A percentile compares a stretch with the other conserved stretches of the same genome.
These are phyloP conservation scores for Phialemonium atrogriseum DNA, from an alignment of 2,329 filamentous ascomycete species.

Conservation along the genomic window DNA sequence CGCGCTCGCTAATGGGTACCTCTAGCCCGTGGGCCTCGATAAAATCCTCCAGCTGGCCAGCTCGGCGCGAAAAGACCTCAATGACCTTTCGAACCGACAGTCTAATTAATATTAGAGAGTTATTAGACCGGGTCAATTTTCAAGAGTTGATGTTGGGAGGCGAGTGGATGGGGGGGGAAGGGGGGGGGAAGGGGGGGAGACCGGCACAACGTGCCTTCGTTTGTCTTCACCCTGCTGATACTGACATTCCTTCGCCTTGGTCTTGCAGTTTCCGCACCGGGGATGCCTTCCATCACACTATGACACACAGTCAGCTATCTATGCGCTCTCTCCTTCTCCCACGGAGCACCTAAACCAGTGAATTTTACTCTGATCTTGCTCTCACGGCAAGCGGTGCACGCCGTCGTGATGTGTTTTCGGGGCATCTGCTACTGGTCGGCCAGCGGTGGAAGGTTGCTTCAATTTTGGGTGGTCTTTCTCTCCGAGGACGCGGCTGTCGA, in stretches of 20 bases:
- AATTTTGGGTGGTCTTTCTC: no score
- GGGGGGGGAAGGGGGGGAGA: not conserved
- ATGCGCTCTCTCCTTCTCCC: not conserved
- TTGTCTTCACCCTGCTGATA: conserved; percentile 19
- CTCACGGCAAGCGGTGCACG: conserved; percentile 23
- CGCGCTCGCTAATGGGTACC: no score
- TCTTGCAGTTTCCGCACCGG: conserved; percentile 14
- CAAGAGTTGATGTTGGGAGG: not conserved
- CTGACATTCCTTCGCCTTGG: conserved; percentile 14
- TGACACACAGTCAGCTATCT: not conserved
- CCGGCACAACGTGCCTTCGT: conserved; percentile 15
- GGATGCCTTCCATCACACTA: conserved; percentile 10
- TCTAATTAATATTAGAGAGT: conserved; percentile 4
- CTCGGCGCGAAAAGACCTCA: conserved; percentile 15
- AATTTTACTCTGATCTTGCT: conserved; percentile 28
- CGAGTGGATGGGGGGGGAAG: no score
- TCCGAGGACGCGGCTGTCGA: no score
- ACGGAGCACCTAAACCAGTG: not conserved
- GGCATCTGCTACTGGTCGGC: no score
- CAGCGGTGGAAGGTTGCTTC: no score
- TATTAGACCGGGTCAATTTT: not conserved
- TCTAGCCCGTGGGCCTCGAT: no score
- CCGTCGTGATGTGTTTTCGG: conserved; percentile 16
- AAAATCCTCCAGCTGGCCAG: no score
- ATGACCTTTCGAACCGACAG: conserved; percentile 17